Percentiles rank a stretch among this genome's conserved stretches.
phyloP scores from a whole-genome alignment of 768 basidiomycete species.

The Podaxis mareebaensis region DNA sequence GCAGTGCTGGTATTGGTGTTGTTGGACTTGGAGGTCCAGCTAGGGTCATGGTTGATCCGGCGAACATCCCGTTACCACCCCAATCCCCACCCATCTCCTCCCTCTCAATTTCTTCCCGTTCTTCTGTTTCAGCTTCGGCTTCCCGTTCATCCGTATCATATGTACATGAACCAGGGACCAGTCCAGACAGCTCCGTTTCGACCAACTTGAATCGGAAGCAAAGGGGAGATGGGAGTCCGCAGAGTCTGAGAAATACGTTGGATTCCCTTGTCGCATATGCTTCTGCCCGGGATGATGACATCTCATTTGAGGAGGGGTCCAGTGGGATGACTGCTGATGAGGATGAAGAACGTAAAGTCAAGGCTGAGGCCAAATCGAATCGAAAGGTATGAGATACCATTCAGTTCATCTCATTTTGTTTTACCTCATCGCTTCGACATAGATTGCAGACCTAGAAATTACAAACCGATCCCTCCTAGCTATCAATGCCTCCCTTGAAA shows the following conservation, averaged over 20 bases:
- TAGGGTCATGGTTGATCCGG: conserved; percentile 50
- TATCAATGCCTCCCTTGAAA: conserved; percentile 83
- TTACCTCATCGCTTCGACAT: neutral
- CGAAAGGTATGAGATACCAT: conserved; percentile 62
- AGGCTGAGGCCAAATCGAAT: conserved; percentile 79
- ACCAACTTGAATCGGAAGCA: conserved; percentile 7
- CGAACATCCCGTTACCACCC: conserved; percentile 60
- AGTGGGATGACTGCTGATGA: conserved; percentile 15
- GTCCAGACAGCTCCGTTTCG: conserved; percentile 30
- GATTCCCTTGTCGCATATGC: conserved; percentile 43
- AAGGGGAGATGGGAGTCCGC: conserved; percentile 20
- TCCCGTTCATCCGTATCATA: conserved; percentile 53
- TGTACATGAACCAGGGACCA: conserved; percentile 36
- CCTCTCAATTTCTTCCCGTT: conserved; percentile 77
- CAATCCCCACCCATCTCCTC: conserved; percentile 73
- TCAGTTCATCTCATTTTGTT: neutral
- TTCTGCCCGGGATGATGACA: conserved; percentile 23
- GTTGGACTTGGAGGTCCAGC: neutral
- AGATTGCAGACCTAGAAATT: conserved; percentile 94
- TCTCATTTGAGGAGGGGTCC: neutral
- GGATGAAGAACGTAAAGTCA: conserved; percentile 52
- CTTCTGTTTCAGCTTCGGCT: conserved; percentile 40
- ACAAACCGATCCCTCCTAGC: conserved; percentile 83
- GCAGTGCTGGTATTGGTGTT: neutral
- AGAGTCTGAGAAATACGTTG: conserved; percentile 36